These are phyloP conservation scores for Colletotrichum agaves DNA, from an alignment of 2,329 filamentous ascomycete species.

Conservation along the genomic window DNA sequence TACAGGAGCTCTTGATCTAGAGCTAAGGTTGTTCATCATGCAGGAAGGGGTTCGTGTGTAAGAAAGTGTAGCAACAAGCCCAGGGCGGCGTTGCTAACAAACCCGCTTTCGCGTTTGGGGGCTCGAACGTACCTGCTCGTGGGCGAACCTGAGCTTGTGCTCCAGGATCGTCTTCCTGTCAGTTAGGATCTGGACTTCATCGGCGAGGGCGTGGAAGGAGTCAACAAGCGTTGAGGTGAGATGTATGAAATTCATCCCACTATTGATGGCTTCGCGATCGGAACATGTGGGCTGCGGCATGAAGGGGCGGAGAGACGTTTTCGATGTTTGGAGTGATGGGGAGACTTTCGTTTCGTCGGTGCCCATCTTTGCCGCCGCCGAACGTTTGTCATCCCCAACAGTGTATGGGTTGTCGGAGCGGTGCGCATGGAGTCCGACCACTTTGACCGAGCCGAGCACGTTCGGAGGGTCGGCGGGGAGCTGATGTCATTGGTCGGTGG, in stretches of 20 bases:
- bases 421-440: constrained; percentile 31
- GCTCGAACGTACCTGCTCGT: constrained; percentile 68
- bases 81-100: constrained; percentile 32
- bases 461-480: constrained; percentile 18
- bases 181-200: constrained; percentile 71
- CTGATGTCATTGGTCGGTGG: constrained; percentile 34
- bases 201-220: constrained; percentile 72
- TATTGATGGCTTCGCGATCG: constrained; percentile 34
- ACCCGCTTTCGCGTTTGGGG: constrained; percentile 26
- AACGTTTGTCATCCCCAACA: constrained; percentile 19
- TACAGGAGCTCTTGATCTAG: constrained; percentile 80
- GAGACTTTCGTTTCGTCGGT: constrained; percentile 33
- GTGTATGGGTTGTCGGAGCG: constrained; percentile 13
- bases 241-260: constrained; percentile 55
- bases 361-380: constrained; percentile 32
- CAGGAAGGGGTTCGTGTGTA: constrained; percentile 32
- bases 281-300: constrained; percentile 35
- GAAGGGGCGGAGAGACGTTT: constrained; percentile 27
- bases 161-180: constrained; percentile 73
- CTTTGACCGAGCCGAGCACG: constrained; percentile 35
- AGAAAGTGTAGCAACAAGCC: constrained; percentile 18
- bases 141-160: constrained; percentile 74
- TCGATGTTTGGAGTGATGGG: constrained; percentile 31
- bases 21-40: constrained; percentile 73
- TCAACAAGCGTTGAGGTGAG: constrained; percentile 69